phyloP scores from a whole-genome alignment of 345 rosid species.

The Hypericum androsaemum region DNA sequence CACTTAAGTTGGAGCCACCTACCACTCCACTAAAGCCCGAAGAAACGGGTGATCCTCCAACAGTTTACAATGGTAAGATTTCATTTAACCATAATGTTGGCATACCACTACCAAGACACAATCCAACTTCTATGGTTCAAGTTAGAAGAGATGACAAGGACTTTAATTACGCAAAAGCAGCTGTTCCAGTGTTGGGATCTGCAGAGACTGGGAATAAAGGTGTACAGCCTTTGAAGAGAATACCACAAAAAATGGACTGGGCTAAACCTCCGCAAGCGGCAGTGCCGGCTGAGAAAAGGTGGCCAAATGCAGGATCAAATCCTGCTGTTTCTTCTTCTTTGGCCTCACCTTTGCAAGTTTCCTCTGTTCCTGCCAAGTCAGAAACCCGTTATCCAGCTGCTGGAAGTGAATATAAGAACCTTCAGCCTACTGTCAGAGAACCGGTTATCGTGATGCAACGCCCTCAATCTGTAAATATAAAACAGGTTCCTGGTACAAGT shows the following conservation, averaged over 20 bases:
- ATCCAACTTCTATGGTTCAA: slow-evolving; percentile 24
- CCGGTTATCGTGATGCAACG: slow-evolving; percentile 63
- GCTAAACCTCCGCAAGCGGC: slow-evolving; percentile 47
- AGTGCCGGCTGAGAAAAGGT: slow-evolving; percentile 41
- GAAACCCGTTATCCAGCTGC: slow-evolving; percentile 39
- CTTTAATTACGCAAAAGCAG: slow-evolving; percentile 46
- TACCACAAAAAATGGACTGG: slow-evolving; percentile 52
- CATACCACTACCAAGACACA: slow-evolving; percentile 30
- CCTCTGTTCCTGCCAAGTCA: slow-evolving; percentile 35
- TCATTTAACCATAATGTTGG: slow-evolving; percentile 28
- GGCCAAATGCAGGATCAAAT: slow-evolving; percentile 39
- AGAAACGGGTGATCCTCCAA: slow-evolving; percentile 48
- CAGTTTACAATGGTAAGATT: slow-evolving; percentile 26
- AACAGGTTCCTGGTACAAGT: slow-evolving; percentile 36
- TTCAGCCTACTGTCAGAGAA: slow-evolving; percentile 45
- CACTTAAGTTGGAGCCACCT: slow-evolving; percentile 38
- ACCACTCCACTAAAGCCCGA: slow-evolving; percentile 41
- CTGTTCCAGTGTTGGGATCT: slow-evolving; percentile 22
- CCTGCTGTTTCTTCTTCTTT: slow-evolving; percentile 40
- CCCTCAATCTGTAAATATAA: slow-evolving; percentile 45
- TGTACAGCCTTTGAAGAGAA: slow-evolving; percentile 45
- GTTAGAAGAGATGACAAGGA: slow-evolving; percentile 55
- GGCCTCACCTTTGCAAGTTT: slow-evolving; percentile 45
- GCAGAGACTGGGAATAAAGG: slow-evolving; percentile 33
- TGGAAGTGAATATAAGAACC: slow-evolving; percentile 46